These are phyloP conservation scores for Scenedesmus sp. DNA, from an alignment of 163 green algal genomes.

Conservation along the genomic window DNA sequence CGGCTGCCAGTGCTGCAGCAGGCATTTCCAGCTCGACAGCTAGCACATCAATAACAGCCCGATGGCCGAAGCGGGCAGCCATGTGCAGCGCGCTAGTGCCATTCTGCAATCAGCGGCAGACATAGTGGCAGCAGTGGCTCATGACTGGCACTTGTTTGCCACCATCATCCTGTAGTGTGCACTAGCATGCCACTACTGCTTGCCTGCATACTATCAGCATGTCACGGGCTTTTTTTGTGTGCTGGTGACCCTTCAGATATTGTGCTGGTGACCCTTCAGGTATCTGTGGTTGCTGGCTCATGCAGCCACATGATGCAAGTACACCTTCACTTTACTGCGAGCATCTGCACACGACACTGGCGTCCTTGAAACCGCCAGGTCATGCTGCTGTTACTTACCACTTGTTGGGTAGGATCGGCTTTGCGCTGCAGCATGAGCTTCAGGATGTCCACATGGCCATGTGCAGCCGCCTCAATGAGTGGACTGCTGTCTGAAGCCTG, in stretches of 20 bases:
- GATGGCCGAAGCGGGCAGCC: constrained; percentile 41
- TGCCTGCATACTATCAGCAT: background rate
- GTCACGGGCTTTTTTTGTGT: too few relatives aligned
- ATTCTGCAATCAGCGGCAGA: background rate
- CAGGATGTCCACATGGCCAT: constrained; percentile 29
- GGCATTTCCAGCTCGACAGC: background rate
- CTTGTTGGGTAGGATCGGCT: background rate
- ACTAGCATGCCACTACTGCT: background rate
- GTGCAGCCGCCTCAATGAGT: constrained; percentile 42
- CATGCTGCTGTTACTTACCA: background rate
- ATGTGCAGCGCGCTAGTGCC: constrained; percentile 37
- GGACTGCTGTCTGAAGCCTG: constrained; percentile 41
- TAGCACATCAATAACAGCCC: constrained; percentile 25
- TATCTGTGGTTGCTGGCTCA: background rate
- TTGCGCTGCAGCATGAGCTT: constrained; percentile 36
- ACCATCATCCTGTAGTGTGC: too few relatives aligned
- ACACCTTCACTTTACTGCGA: background rate
- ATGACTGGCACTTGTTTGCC: background rate
- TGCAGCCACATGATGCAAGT: background rate
- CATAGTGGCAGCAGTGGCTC: background rate
- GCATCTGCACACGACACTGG: background rate
- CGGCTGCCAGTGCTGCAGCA: background rate
- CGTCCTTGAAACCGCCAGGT: background rate
- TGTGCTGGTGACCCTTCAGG: background rate
- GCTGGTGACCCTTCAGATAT: too few relatives aligned